Percentiles rank a stretch among this genome's conserved stretches.
These are phyloP conservation scores for Bryoerythrophyllum caledonicum DNA, from an alignment of 225 moss, liverwort and hornwort species.

Conservation along the genomic window DNA sequence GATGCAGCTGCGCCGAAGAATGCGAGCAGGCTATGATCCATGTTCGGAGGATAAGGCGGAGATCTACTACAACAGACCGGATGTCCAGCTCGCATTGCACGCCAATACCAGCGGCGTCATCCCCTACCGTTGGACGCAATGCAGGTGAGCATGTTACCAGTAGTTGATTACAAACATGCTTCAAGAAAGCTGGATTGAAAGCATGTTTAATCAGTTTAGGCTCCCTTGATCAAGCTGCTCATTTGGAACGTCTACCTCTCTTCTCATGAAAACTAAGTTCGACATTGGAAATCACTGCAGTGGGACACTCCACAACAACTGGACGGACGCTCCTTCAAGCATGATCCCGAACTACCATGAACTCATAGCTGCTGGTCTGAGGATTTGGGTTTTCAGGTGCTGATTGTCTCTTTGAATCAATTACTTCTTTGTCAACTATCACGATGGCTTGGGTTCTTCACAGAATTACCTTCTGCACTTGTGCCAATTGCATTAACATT, in stretches of 20 bases:
- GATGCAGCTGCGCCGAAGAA: constrained; percentile 14
- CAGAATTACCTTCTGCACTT: too few relatives aligned
- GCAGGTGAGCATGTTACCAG: constrained; percentile 21
- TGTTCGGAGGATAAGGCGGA: constrained; percentile 44
- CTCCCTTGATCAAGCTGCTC: too few relatives aligned
- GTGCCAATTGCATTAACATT: constrained; percentile 4
- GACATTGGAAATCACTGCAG: constrained; percentile 24
- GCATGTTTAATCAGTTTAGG: too few relatives aligned
- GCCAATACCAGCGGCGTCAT: constrained; percentile 53
- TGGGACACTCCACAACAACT: constrained; percentile 20
- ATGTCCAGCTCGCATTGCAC: constrained; percentile 55
- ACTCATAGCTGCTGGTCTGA: constrained; percentile 57
- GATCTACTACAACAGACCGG: constrained; percentile 53
- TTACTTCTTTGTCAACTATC: too few relatives aligned
- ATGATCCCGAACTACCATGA: constrained; percentile 66
- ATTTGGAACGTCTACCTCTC: too few relatives aligned
- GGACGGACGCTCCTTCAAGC: constrained; percentile 37
- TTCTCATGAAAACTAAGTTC: too few relatives aligned
- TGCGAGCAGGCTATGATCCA: constrained; percentile 40
- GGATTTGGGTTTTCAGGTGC: constrained; percentile 70
- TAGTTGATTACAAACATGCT: neutral
- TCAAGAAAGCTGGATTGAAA: too few relatives aligned
- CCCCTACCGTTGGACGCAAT: constrained; percentile 45
- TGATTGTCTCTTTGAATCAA: neutral
- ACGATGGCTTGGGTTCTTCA: too few relatives aligned